Base-by-base conservation (phyloP, 768 basidiomycete species). In the Calocybe cyanea region DNA sequence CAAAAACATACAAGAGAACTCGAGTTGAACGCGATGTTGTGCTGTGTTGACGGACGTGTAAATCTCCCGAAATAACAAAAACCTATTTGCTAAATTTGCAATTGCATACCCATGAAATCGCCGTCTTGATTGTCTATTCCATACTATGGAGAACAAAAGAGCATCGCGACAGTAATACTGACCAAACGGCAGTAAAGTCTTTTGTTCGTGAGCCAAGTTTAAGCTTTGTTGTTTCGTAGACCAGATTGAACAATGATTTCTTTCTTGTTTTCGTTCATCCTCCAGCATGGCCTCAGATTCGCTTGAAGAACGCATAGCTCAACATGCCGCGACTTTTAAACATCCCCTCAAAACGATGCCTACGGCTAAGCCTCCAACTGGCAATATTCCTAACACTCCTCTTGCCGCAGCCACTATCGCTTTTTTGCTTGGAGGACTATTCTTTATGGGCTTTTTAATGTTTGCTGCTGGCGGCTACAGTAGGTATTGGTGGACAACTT, bases 301-400 rank as follows among this genome's bases (percentile, higher is more conserved):
- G 23, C 28, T 49, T 23, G 58, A 80, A 46, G 62, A 65, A 40
- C 73, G 71, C 39, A 54, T 80, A 14, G 62, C 62, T 52, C 70
- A 72, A 45, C 76, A 71, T 36, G 63, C 61, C 33, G 63, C 25
- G 11, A 55, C 63, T 31, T 25, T 43, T 7, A 47, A 53, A 41
- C 59, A 72, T 51, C 63, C 81, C 2, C 68, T 89, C 17, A 70
- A 77, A 56, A 86, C 81, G 3, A 67, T 70, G 10, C 85, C 87
- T 45, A 25, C 41, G 3, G 53, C 61, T 7, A 60, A 62, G 25
- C 47, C 49, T 17, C 71, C 73, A 11, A 67, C 70, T 34, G 84
- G 82, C 53, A 72, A 66, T 51, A 81, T 92, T 41, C 92, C 92
- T n/a, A 94, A 97, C 60, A 95, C 95, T 11, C 92, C 89, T 1